Evolutionary conservation across 2,329 filamentous ascomycete genomes (phyloP).

Genomic region (Colletotrichum gloeosporioides): DNA sequence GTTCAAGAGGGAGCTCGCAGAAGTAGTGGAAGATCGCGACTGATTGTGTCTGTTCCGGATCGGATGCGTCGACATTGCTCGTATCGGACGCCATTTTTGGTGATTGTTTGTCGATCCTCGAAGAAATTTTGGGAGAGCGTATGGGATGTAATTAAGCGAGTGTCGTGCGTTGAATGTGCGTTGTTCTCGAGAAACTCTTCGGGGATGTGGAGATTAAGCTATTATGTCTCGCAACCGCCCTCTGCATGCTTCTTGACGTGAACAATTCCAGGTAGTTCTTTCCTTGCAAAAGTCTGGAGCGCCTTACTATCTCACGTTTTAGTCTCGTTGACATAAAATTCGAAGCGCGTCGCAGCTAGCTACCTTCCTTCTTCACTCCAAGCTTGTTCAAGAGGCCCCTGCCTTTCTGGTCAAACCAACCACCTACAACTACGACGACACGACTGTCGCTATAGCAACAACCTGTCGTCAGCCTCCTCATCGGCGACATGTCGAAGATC

Average conservation of each 20-base stretch:
- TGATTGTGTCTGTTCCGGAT: background rate
- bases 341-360: background rate
- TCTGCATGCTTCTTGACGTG: background rate
- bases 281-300: background rate
- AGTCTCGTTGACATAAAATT: background rate
- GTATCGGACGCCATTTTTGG: background rate
- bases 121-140: background rate
- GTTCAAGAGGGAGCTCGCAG: conserved; percentile 9
- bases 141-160: background rate
- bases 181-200: background rate
- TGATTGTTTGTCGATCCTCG: background rate
- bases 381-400: background rate
- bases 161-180: background rate
- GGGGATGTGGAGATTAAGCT: background rate
- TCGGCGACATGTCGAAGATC: background rate
- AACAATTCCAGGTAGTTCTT: background rate
- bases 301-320: background rate
- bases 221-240: background rate
- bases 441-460: background rate
- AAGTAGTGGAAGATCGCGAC: background rate
- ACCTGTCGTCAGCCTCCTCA: background rate
- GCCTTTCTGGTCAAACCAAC: background rate
- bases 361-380: background rate
- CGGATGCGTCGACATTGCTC: background rate
- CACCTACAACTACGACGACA: background rate